Base-by-base conservation (phyloP, 371 early-diverging fungal genomes). In the Mucor sp. region DNA sequence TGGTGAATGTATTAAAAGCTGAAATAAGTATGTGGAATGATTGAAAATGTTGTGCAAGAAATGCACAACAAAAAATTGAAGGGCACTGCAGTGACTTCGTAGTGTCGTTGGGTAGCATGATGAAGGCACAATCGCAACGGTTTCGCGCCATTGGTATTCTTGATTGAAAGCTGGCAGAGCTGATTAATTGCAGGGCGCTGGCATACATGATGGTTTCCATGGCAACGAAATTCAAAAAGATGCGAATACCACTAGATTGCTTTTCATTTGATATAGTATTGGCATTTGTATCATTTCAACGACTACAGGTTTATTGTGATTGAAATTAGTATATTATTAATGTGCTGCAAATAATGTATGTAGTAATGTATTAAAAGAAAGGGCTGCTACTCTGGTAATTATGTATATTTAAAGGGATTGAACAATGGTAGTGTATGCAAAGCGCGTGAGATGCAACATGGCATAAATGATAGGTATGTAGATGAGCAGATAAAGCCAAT, bases 381-480 rank as follows among this genome's bases (percentile, higher is more conserved):
- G 6, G 23, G 41, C 41, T 41, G 41, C 17, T 41, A 41, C 41
- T 41, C 41, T 17, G 14, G 17, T 7, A 25, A 55, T 14, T 53
- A 25, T 55, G 25, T 55, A 55, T 55, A 41, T 15, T 32, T 19
- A 59, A 19, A 39, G 23, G 14, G 59, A 59, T 37, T 37, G 15
- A 35, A 43, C 25, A 21, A 56, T 32, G 25, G 58, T 25, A 57
- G 62, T 28, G 62, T 67, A 62, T 47, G 56, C 50, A 32, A 37
- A 57, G 19, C 33, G 55, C 15, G 44, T 44, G 12, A 44, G 27
- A n/a, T 56, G 60, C 35, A 47, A 23, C 47, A 62, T 57, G 3
- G 62, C 17, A 19, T 58, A 63, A 0, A 69, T 11, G 23, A 72
- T 5, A 44, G 69, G 69, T 44, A 72, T 62, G 43, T 72, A 72